Conservation (phyloP, 1,284 basidiomycete species). For the Irpex sp. region DNA sequence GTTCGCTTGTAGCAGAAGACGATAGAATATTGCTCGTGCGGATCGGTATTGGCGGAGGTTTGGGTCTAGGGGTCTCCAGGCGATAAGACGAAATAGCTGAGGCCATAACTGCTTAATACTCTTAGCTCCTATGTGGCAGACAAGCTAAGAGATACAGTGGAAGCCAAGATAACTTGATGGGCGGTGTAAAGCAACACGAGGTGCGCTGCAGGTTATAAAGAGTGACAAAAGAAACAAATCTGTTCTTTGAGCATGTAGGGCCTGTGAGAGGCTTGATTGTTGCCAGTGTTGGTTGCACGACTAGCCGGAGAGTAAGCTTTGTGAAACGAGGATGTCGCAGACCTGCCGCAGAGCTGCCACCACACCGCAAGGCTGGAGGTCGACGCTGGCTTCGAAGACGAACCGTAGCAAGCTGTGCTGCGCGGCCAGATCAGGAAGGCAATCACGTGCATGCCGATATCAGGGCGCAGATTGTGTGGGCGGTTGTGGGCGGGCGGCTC, state of each 20-base stretch:
- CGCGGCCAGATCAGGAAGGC: background rate
- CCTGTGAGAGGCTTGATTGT: background rate
- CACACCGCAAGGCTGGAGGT: background rate
- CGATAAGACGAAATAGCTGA: constrained; percentile 44
- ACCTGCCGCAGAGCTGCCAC: background rate
- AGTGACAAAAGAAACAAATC: constrained; percentile 5
- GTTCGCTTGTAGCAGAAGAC: constrained; percentile 39
- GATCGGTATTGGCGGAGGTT: constrained; percentile 56
- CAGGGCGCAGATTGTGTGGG: background rate
- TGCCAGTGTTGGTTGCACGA: background rate
- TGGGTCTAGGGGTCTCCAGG: constrained; percentile 58
- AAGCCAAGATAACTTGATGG: constrained; percentile 7
- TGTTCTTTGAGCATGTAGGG: constrained; percentile 1
- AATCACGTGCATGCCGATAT: background rate
- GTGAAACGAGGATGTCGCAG: background rate
- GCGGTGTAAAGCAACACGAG: constrained; percentile 9
- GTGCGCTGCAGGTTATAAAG: constrained; percentile 8
- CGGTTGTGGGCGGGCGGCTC: background rate
- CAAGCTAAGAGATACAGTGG: constrained; percentile 1
- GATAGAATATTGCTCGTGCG: constrained; percentile 45
- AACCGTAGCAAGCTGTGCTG: background rate
- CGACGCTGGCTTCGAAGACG: background rate
- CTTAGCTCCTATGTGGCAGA: background rate
- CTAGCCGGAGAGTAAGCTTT: background rate
- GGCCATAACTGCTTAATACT: constrained; percentile 3